Conservation (phyloP, 2,329 filamentous ascomycete genomes). For the Alternaria sp. region DNA sequence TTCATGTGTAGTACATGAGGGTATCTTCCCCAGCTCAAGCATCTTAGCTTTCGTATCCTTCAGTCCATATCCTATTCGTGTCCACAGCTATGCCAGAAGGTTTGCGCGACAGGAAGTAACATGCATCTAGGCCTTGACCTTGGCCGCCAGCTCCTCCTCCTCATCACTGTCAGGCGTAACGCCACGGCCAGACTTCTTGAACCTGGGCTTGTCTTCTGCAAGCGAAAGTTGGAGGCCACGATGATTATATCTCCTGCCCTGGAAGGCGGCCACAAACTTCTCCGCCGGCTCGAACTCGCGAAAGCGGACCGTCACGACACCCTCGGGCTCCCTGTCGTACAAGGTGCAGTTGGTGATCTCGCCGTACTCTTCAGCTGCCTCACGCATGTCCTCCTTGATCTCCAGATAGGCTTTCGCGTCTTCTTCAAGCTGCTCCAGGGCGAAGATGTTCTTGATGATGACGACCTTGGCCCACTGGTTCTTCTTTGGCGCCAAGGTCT, state of each 20-base stretch:
- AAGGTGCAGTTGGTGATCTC: constrained; percentile 89
- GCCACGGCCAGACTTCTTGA: constrained; percentile 41
- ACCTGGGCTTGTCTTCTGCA: constrained; percentile 42
- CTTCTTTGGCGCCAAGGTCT: constrained; percentile 58
- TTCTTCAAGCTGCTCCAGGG: constrained; percentile 81
- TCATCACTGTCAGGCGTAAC: constrained; percentile 38
- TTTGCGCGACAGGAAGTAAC: not conserved
- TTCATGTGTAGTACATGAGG: constrained; percentile 13
- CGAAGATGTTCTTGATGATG: constrained; percentile 93
- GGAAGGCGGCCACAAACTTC: constrained; percentile 31
- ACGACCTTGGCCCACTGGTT: constrained; percentile 79
- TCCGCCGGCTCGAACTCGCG: constrained; percentile 69
- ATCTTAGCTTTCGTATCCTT: not conserved
- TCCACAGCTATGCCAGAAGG: not conserved
- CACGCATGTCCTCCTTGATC: constrained; percentile 92
- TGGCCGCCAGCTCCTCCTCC: constrained; percentile 30
- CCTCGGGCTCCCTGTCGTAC: constrained; percentile 85
- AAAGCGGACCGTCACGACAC: constrained; percentile 87
- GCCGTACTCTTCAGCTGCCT: constrained; percentile 87
- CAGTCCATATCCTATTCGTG: not conserved
- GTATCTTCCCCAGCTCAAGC: constrained; percentile 13
- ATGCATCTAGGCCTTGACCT: constrained; percentile 11
- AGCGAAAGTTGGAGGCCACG: constrained; percentile 30
- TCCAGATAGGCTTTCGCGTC: constrained; percentile 84
- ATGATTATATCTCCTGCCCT: constrained; percentile 34